Percentiles rank a stretch among this genome's conserved stretches.
phyloP scores from a whole-genome alignment of 2,329 filamentous ascomycete species.

The Cercospora brassicicola region DNA sequence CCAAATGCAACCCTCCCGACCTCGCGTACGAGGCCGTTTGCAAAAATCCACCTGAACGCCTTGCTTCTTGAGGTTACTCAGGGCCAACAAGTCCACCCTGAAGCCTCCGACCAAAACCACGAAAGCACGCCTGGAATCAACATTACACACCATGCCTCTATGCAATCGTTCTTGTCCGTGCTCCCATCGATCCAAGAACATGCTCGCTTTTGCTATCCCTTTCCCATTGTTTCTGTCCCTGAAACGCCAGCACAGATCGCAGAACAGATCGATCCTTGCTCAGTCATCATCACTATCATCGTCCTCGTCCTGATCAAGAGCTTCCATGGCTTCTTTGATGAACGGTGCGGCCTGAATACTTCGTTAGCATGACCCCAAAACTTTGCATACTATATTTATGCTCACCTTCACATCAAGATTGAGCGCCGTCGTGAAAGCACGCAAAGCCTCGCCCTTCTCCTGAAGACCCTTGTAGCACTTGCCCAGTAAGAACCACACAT shows the following conservation, averaged over 20 bases:
- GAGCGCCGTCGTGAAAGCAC: conserved; percentile 89
- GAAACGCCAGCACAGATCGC: not conserved
- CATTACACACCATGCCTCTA: too few relatives aligned
- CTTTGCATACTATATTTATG: not conserved
- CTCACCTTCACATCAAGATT: conserved; percentile 94
- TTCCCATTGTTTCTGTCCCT: not conserved
- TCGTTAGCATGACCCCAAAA: conserved; percentile 13
- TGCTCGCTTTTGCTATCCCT: conserved; percentile 1
- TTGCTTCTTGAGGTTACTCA: conserved; percentile 1
- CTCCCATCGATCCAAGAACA: not conserved
- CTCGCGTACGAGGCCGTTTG: not conserved
- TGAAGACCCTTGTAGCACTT: conserved; percentile 65
- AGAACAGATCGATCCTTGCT: not conserved
- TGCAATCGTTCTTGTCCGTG: too few relatives aligned
- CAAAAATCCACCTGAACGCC: not conserved
- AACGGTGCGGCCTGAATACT: conserved; percentile 72
- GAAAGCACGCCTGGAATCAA: too few relatives aligned
- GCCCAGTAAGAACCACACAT: conserved; percentile 91
- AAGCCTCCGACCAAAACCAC: not conserved
- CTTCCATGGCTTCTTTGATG: conserved; percentile 96
- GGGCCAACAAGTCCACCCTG: not conserved
- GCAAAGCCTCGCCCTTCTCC: conserved; percentile 72
- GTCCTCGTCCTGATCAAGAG: conserved; percentile 52
- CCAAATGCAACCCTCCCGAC: not conserved
- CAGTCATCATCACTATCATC: conserved; percentile 32